Percentiles rank a stretch among this genome's conserved stretches.
phyloP scores from a whole-genome alignment of 805 yeast genomes.

The Candida vartiovaarae region DNA sequence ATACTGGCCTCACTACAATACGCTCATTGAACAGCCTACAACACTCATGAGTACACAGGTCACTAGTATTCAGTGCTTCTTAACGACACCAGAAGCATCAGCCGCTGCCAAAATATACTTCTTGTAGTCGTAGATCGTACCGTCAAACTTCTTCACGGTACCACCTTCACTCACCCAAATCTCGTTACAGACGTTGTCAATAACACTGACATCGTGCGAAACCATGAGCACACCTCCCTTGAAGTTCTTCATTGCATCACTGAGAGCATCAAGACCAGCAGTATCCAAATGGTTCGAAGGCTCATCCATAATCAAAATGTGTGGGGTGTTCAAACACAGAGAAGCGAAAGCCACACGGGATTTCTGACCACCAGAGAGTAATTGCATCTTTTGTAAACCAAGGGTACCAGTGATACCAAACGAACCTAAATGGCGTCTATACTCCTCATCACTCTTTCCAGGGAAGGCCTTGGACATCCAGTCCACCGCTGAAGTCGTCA shows the following conservation, averaged over 20 bases:
- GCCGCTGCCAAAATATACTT: conserved; percentile 77
- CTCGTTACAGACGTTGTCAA: conserved; percentile 82
- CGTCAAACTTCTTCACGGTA: conserved; percentile 68
- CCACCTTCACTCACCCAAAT: conserved; percentile 94
- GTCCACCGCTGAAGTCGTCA: conserved; percentile 75
- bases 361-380: conserved; percentile 96
- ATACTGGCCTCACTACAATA: too few species aligned
- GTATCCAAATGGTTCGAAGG: conserved; percentile 99
- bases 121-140: conserved; percentile 83
- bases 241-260: conserved; percentile 81
- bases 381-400: conserved; percentile 84
- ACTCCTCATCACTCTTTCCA: conserved; percentile 93
- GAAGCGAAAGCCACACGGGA: conserved; percentile 98
- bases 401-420: conserved; percentile 95
- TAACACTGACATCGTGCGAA: conserved; percentile 92
- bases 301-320: conserved; percentile 87
- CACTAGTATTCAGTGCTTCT: conserved; percentile 47
- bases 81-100: conserved; percentile 83
- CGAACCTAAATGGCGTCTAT: conserved; percentile 92
- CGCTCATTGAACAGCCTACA: too few species aligned
- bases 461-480: conserved; percentile 91
- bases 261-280: conserved; percentile 91
- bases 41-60: too few species aligned
- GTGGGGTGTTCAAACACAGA: conserved; percentile 83
- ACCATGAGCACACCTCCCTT: conserved; percentile 97